A percentile compares a stretch with the other conserved stretches of the same genome.
These are phyloP conservation scores for Penicillium sp. DNA, from an alignment of 2,329 filamentous ascomycete species.

Conservation along the genomic window DNA sequence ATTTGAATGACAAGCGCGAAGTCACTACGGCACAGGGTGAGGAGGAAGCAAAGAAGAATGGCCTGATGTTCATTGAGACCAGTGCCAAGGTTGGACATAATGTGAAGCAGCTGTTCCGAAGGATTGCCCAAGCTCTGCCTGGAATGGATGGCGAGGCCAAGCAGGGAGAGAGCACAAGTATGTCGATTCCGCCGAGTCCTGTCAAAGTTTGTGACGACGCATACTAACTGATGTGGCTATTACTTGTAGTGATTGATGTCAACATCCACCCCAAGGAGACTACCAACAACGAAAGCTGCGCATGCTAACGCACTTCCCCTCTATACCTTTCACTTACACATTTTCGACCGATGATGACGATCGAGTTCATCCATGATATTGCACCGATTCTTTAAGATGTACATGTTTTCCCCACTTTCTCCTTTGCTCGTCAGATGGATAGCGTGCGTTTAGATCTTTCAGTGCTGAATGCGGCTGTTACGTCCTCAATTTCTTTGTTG, in stretches of 20 bases:
- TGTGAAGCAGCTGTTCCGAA: constrained; percentile 94
- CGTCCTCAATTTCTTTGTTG: constrained; percentile 20
- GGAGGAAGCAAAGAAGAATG: constrained; percentile 97
- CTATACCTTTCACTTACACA: constrained; percentile 15
- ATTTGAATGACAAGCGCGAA: constrained; percentile 96
- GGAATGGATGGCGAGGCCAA: constrained; percentile 94
- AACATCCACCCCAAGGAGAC: constrained; percentile 75
- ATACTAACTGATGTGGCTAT: constrained; percentile 29
- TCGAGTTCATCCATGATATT: constrained; percentile 44
- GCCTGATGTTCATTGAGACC: constrained; percentile 98
- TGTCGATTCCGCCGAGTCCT: constrained; percentile 44
- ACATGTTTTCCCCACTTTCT: constrained; percentile 39
- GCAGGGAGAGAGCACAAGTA: constrained; percentile 78
- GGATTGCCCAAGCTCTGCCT: constrained; percentile 95
- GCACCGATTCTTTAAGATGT: constrained; percentile 40
- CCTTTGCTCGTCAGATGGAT: constrained; percentile 34
- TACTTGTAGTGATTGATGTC: constrained; percentile 80
- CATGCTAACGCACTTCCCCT: constrained; percentile 55
- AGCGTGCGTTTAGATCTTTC: constrained; percentile 37
- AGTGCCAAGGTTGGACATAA: constrained; percentile 98
- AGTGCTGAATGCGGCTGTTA: constrained; percentile 21
- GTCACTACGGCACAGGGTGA: constrained; percentile 96
- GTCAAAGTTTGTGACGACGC: neutral
- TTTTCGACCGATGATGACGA: constrained; percentile 31
- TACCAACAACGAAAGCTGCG: constrained; percentile 72